Base-by-base conservation (phyloP, 164 flowering plant species). In the Aristolochia californica region DNA sequence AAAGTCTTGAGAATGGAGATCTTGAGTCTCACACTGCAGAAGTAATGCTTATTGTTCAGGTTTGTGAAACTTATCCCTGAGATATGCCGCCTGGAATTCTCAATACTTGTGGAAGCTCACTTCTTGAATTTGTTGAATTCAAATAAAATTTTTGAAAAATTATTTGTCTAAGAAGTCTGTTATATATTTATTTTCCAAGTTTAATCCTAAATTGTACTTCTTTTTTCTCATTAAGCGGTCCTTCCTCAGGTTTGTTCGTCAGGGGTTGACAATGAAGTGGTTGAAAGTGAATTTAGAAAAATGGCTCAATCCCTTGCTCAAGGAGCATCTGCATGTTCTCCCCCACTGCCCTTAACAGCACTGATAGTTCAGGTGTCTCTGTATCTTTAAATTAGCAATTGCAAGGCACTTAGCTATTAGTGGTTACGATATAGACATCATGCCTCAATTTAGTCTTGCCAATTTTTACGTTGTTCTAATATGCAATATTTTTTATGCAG, bases 11-110 rank as follows among this genome's bases (percentile, higher is more conserved):
- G 55, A 61, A 43, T 71, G 79, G 72, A 64, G 68, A 65, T 72
- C 20, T 44, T 43, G 83, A 74, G 61, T 43, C 67, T 27, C 70
- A 48, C 57, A 70, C 83, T 57, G 73, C 87, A 17, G 99, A 93
- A 68, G 90, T 87, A 76, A 65, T 93, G 96, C 84, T 93, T 58
- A 83, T 93, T 21, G 79, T 89, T 70, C 99, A 93, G 96, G 97
- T 93, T 55, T 44, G 44, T 66, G 12, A 4, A 16, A 44, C 38
- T 40, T 52, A 5, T 13, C 10, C 52, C 52, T 24, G 50, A 21
- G 22, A 5, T 49, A 12, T 49, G 22, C n/a, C 13, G 21, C 54
- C 20, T 51, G 23, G 21, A 18, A 24, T 17, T 47, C 40, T 34
- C 40, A 9, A 34, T 34, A 34, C 30, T 28, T 28, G 30, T 28